Evolutionary conservation across 345 rosid species (phyloP), one percentile per base, ranked within the genome.

Genomic region (Euphorbia tirucalli): DNA sequence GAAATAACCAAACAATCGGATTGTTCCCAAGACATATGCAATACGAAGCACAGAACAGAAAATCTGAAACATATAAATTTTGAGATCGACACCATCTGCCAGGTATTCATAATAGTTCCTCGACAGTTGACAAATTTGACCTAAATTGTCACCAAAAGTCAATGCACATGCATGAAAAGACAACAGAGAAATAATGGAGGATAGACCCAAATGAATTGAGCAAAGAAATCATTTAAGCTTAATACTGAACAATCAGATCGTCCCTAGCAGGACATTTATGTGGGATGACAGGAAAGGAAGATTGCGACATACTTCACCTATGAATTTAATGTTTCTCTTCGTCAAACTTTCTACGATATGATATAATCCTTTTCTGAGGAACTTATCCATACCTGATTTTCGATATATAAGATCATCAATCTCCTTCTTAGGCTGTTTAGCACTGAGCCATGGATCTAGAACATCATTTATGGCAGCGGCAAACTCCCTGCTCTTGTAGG

Each of bases 381-480:
- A 52, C 54, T 10, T 22, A 37, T 35, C n/a, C 80, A 80, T 83
- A 96, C 99, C 99, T 82, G 90, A 81, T 78, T 84, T 92, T 68
- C 89, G 82, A 83, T 88, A 89, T n/a, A 84, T 77, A 68, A 75
- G 92, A 82, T 88, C 88, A 66, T 92, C 99, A 22, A 71, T 79
- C 71, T 92, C 97, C 77, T 87, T 95, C 89, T 86, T 90, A 61
- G 99, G 96, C 86, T 89, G 99, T 83, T 89, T 91, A 32, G 89
- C 89, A 81, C 76, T 85, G 79, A 96, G 87, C 99, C 99, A 96
- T 16, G 98, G 93, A 83, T 96, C 99, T 77, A 96, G 78, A 72
- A 91, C 97, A 85, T 96, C 99, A 75, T 93, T 96, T 79, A 91
- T 86, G 66, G 96, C 97, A 37, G 96, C 94, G 78, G 99, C 90